Percentiles rank a stretch among this genome's conserved stretches.
Conservation (phyloP, 176 grass and related monocot genomes). For the Zoysia pacifica region DNA sequence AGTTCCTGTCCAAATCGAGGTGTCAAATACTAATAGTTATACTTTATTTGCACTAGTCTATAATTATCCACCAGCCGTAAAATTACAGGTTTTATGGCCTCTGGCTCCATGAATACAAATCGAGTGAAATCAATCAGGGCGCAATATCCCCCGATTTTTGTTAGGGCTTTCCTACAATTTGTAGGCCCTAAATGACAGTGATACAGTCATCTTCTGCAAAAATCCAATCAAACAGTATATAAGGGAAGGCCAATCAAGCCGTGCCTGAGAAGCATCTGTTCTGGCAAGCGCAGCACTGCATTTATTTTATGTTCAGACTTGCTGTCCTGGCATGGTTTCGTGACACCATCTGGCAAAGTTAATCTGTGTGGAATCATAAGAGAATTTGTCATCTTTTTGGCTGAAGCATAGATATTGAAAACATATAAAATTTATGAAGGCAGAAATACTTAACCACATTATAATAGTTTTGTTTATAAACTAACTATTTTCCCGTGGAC, state of each 20-base stretch:
- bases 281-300: background rate
- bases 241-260: background rate
- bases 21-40: background rate
- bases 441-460: background rate
- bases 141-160: constrained; percentile 19
- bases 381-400: constrained; percentile 8
- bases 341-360: constrained; percentile 16
- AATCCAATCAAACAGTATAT: constrained; percentile 25
- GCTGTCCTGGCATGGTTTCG: constrained; percentile 27
- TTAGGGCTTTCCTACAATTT: background rate
- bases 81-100: constrained; percentile 34
- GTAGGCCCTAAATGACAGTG: background rate
- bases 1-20: background rate
- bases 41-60: constrained; percentile 2
- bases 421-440: constrained; percentile 20
- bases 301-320: constrained; percentile 18
- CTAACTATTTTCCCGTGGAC: background rate
- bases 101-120: constrained; percentile 26
- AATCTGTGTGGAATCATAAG: constrained; percentile 40
- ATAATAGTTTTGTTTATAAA: background rate
- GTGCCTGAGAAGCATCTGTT: constrained; percentile 6
- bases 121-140: background rate
- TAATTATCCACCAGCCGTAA: background rate
- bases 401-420: constrained; percentile 34
- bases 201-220: background rate